Evolutionary conservation across 2,329 filamentous ascomycete species (phyloP), one percentile per base, ranked within the genome.

Genomic region (Microascus cirrosus): DNA sequence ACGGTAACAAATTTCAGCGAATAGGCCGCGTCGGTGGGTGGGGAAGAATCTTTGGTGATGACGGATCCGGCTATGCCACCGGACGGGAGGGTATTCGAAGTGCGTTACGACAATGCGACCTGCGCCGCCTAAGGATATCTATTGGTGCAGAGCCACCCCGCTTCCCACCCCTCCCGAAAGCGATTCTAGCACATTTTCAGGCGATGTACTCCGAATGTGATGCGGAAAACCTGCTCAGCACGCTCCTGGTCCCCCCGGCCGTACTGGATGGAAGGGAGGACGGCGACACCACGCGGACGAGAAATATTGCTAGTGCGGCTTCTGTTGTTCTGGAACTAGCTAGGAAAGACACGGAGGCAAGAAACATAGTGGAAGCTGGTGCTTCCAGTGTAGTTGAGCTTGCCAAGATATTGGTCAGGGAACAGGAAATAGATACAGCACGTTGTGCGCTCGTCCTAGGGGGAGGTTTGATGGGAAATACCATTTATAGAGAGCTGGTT

Each of bases 1-100:
- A 62, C 18, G 42, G 53, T 54, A 53, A 56, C 3, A 56, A 58
- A 0, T 66, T 69, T 36, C 50, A 61, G 7, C 67, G 67, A 1
- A 65, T 66, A 1, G 67, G 66, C n/a, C 67, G 74, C 2, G 65
- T 67, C 4, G 74, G 74, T 2, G 74, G 74, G 13, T 76, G 74
- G 74, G 73, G 74, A 2, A 65, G 70, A 58, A 62, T 75, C 5
- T 63, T 77, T 1, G 73, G 74, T 1, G 74, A 77, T 55, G 72
- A 76, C 42, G 74, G 74, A 0, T 69, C 68, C 1, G 74, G 72
- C 2, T 75, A 70, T 60, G 66, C 68, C 1, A 71, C 76, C 15
- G 74, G 74, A 1, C 61, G 69, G 32, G 64, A 68, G 55, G 72
- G 67, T 0, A 62, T 73, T 13, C 67, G 70, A 13, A 59, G 63